These are phyloP conservation scores for Metschnikowia gelsemii DNA, from an alignment of 805 yeast genomes.

Conservation along the genomic window DNA sequence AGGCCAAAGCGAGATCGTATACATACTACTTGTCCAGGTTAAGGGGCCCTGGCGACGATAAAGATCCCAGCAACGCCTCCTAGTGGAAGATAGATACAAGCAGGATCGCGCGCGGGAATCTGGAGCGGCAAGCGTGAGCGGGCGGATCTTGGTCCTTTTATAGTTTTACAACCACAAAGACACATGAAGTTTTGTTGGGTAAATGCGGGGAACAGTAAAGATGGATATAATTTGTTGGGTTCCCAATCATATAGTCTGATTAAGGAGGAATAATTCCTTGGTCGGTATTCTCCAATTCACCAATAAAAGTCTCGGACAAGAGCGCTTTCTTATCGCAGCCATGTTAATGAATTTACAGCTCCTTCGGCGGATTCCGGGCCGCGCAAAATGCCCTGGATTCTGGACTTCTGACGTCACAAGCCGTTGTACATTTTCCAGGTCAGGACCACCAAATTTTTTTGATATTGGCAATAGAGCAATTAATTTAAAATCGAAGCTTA, in stretches of 20 bases:
- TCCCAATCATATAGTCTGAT: too few species aligned
- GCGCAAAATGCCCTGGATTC: background rate
- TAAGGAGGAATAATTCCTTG: background rate
- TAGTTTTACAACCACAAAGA: background rate
- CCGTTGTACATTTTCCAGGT: background rate
- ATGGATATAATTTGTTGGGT: too few species aligned
- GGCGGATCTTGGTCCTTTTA: background rate
- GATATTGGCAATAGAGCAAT: too few species aligned
- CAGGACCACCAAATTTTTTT: too few species aligned
- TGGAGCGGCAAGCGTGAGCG: background rate
- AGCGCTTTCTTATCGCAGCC: conserved; percentile 6
- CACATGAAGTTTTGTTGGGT: background rate
- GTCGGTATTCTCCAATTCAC: background rate
- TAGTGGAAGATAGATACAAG: background rate
- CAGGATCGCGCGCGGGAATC: conserved; percentile 1
- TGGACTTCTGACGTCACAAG: background rate
- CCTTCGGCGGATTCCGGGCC: conserved; percentile 9
- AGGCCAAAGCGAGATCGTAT: conserved; percentile 6
- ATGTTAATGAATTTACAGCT: background rate
- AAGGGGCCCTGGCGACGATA: conserved; percentile 6
- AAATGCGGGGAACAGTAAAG: too few species aligned
- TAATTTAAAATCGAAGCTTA: too few species aligned
- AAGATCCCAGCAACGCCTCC: background rate
- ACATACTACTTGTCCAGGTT: background rate
- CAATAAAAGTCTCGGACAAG: background rate